Percentiles rank a stretch among this genome's conserved stretches.
Conservation (phyloP, 1,284 basidiomycete genomes). For the Cutaneotrichosporon cavernicola region DNA sequence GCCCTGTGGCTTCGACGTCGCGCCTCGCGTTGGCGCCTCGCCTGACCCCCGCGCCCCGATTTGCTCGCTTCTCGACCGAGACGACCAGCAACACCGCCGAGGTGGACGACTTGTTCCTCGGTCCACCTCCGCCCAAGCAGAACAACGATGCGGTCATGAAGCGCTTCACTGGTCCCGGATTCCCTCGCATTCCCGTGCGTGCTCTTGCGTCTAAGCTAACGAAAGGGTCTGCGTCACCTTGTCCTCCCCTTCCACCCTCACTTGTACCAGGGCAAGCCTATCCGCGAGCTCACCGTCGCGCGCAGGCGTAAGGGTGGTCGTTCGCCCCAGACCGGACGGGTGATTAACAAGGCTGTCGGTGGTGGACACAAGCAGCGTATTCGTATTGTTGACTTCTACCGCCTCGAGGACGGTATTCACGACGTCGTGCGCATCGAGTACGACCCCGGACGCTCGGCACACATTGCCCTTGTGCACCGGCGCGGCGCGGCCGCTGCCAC, state of each 20-base stretch:
- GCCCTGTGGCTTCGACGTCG: conserved; percentile 31
- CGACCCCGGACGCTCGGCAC: conserved; percentile 88
- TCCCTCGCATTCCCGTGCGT: conserved; percentile 50
- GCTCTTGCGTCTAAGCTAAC: not conserved
- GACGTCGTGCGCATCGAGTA: conserved; percentile 94
- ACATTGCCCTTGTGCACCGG: conserved; percentile 76
- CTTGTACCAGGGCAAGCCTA: conserved; percentile 76
- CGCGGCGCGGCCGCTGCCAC: conserved; percentile 27
- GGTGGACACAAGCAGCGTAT: conserved; percentile 89
- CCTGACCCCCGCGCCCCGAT: conserved; percentile 21
- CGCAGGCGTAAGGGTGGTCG: conserved; percentile 83
- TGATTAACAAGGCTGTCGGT: conserved; percentile 85
- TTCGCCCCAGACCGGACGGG: conserved; percentile 68
- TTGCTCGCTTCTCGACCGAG: conserved; percentile 32
- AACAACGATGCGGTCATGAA: conserved; percentile 37
- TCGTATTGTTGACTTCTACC: conserved; percentile 82
- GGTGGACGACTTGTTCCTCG: conserved; percentile 28
- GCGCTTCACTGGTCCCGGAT: conserved; percentile 46
- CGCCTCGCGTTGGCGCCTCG: conserved; percentile 13
- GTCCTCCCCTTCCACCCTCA: conserved; percentile 76
- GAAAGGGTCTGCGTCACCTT: conserved; percentile 74
- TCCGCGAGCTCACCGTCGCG: conserved; percentile 78
- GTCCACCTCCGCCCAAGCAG: conserved; percentile 27
- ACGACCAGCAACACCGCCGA: not conserved
- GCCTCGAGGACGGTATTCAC: conserved; percentile 71